A percentile compares a stretch with the other conserved stretches of the same genome.
phyloP scores from a whole-genome alignment of 192 early-diverging fungal genomes.

The Backusella macrospora region DNA sequence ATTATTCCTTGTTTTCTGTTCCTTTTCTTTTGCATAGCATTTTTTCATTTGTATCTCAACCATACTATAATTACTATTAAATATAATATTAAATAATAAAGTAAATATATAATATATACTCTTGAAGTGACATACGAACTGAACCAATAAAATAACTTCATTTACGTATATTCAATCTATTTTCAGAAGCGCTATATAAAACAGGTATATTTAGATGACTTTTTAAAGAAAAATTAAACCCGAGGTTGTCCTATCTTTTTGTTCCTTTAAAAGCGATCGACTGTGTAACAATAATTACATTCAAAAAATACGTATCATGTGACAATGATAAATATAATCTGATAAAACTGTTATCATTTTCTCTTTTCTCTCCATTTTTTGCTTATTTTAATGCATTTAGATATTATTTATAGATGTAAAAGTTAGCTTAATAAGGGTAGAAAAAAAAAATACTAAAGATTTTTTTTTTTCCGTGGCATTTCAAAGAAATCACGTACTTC shows the following conservation, averaged over 20 bases:
- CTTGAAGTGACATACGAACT: background rate
- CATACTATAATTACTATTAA: background rate
- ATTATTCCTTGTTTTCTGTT: background rate
- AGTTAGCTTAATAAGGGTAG: too few species aligned
- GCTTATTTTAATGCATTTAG: too few species aligned
- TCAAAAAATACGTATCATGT: too few species aligned
- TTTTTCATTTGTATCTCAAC: constrained; percentile 11
- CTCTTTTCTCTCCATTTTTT: too few species aligned
- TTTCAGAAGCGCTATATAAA: background rate
- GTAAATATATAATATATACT: background rate
- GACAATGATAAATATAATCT: too few species aligned
- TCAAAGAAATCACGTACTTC: too few species aligned
- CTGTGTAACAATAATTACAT: background rate
- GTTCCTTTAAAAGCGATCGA: background rate
- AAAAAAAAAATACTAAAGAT: too few species aligned
- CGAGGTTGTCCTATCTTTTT: constrained; percentile 6
- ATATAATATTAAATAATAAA: background rate
- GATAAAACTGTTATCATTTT: too few species aligned
- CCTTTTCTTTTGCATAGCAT: background rate
- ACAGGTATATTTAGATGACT: background rate
- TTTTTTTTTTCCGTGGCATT: too few species aligned
- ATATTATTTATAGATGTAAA: too few species aligned
- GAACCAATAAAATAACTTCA: background rate
- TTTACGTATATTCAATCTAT: background rate
- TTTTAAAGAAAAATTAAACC: background rate